phyloP scores from a whole-genome alignment of 805 yeast genomes.

The Monosporozyma unispora region DNA sequence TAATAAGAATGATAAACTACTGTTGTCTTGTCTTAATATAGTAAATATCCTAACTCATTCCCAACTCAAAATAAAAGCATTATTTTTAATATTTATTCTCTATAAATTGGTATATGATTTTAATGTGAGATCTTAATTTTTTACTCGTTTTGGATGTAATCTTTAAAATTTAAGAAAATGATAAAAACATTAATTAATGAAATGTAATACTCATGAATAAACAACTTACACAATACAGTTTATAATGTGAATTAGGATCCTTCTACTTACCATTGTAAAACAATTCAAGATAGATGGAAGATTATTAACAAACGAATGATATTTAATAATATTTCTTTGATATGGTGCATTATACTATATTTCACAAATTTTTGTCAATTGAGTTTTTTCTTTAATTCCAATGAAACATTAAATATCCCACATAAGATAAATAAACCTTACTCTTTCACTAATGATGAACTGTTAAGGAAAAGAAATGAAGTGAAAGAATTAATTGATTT shows the following conservation, averaged over 20 bases:
- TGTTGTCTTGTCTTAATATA: too few relatives aligned
- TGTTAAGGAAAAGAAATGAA: conserved; percentile 32
- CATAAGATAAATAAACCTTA: neutral
- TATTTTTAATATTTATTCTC: too few relatives aligned
- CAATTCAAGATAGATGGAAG: neutral
- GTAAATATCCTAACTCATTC: too few relatives aligned
- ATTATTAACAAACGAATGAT: neutral
- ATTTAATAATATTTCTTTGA: neutral
- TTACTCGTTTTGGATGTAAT: neutral
- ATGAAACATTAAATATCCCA: neutral
- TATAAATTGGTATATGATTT: too few relatives aligned
- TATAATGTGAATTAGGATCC: too few relatives aligned
- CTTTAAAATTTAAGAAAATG: neutral
- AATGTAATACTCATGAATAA: neutral
- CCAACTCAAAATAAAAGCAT: too few relatives aligned
- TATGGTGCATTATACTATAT: neutral
- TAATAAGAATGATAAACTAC: too few relatives aligned
- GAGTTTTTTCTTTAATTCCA: neutral
- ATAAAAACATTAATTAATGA: too few relatives aligned
- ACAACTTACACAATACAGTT: neutral
- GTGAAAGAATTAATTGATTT: conserved; percentile 56
- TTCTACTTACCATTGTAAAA: too few relatives aligned
- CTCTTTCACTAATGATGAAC: conserved; percentile 27
- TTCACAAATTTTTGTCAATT: neutral
- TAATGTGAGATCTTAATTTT: too few relatives aligned